Conservation (phyloP, 257 asterid species). For the Parsonsia alboflavescens region DNA sequence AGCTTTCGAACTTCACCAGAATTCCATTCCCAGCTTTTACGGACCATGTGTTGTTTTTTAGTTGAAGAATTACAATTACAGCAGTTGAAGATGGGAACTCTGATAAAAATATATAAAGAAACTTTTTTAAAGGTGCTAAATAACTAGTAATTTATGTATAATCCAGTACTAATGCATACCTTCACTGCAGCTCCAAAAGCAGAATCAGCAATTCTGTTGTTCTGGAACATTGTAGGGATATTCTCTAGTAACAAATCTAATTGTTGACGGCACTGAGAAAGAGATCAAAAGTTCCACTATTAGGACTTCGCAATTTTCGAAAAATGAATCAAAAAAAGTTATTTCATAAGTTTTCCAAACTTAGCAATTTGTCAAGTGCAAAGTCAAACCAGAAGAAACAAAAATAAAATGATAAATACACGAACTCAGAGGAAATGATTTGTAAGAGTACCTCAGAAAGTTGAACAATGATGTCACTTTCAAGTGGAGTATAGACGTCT, state of each 20-base stretch:
- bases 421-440: slow-evolving; percentile 12
- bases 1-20: not conserved
- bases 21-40: not conserved
- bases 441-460: slow-evolving; percentile 70
- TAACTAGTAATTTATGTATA: not conserved
- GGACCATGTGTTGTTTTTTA: not conserved
- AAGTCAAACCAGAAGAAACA: not conserved
- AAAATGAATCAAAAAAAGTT: not conserved
- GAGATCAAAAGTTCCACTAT: slow-evolving; percentile 14
- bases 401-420: not conserved
- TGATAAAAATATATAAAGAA: not conserved
- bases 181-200: slow-evolving; percentile 91
- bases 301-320: not conserved
- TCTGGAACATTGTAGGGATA: slow-evolving; percentile 87
- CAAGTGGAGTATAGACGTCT: slow-evolving; percentile 95
- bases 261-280: slow-evolving; percentile 79
- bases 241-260: slow-evolving; percentile 77
- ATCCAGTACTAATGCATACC: slow-evolving; percentile 36
- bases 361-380: not conserved
- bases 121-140: not conserved
- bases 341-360: not conserved
- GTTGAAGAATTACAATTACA: not conserved
- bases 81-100: not conserved
- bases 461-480: slow-evolving; percentile 85
- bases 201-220: slow-evolving; percentile 75